phyloP scores from a whole-genome alignment of 768 basidiomycete genomes.

The Termitomyces sp. region DNA sequence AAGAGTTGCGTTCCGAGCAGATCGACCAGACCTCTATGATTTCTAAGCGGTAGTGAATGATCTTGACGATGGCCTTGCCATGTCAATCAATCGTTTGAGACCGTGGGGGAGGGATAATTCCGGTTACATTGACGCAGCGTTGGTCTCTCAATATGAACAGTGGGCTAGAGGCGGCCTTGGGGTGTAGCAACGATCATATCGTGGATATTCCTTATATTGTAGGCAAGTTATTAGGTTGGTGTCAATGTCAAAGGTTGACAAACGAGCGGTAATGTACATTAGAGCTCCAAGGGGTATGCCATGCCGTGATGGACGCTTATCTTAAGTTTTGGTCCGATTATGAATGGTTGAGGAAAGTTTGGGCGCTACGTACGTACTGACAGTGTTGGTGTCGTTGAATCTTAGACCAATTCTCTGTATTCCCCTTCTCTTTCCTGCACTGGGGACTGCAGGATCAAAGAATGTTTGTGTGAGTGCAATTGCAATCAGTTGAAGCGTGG shows the following conservation, averaged over 20 bases:
- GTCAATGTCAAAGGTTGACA: neutral
- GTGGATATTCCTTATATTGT: neutral
- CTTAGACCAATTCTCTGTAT: neutral
- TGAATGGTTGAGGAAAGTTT: neutral
- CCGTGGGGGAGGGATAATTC: neutral
- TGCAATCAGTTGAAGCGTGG: constrained; percentile 13
- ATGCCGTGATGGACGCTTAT: neutral
- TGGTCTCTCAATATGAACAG: too few species aligned
- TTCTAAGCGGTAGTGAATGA: constrained; percentile 38
- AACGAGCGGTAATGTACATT: neutral
- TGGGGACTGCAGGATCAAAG: neutral
- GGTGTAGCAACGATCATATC: neutral
- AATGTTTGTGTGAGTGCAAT: constrained; percentile 10
- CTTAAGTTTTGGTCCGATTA: neutral
- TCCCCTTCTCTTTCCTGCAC: neutral
- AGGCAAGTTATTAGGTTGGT: too few species aligned
- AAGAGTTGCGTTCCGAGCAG: constrained; percentile 65
- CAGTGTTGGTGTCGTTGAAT: neutral
- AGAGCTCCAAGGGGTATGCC: neutral
- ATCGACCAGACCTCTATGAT: constrained; percentile 70
- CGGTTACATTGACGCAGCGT: neutral
- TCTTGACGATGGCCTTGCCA: neutral
- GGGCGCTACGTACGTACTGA: neutral
- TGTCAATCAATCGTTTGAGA: constrained; percentile 1
- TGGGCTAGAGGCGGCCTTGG: too few species aligned